Base-by-base conservation (phyloP, 1,284 basidiomycete genomes). In the Melampsora occidentalis region DNA sequence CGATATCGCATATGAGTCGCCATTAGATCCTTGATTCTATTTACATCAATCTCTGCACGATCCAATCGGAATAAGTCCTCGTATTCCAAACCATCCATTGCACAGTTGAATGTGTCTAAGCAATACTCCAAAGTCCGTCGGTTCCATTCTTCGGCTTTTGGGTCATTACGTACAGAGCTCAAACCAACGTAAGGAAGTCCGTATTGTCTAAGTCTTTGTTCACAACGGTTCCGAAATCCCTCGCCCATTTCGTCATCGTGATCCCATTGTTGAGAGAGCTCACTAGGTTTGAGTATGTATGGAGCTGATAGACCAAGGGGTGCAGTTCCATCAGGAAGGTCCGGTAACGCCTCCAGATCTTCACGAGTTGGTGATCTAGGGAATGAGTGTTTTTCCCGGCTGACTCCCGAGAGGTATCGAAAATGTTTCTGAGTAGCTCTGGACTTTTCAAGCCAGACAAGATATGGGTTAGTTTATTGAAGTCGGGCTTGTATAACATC, bases 131-230 rank as follows among this genome's bases (percentile, higher is more conserved):
- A 31, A 5, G 49, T 69, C 16, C 67, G 18, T 22, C 49, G 49
- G 28, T 69, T 69, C 67, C 67, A 69, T 28, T 69, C 67, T n/a
- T 7, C 20, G 5, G 67, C 67, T 25, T 69, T 53, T 7, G 67
- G 67, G 42, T 57, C 39, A 25, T 69, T 12, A 5, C 22, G 67
- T n/a, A 7, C 9, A 46, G 39, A 33, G 31, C 48, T 51, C 5
- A 68, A 35, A n/a, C 66, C 66, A 25, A 68, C 66, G 46, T 53
- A 69, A 16, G 28, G 48, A 35, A 69, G 48, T 10, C 67, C 67
- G 39, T 69, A 69, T 69, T 69, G 67, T 22, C 16, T 53, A 5
- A 35, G 12, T 22, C 49, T 49, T 57, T 25, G 49, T 7, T 53
- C 16, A 39, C 67, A 69, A 10, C 59, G 59, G 10, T 16, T n/a